Conservation (phyloP, 2,329 filamentous ascomycete genomes). For the Metarhizium humberi region DNA sequence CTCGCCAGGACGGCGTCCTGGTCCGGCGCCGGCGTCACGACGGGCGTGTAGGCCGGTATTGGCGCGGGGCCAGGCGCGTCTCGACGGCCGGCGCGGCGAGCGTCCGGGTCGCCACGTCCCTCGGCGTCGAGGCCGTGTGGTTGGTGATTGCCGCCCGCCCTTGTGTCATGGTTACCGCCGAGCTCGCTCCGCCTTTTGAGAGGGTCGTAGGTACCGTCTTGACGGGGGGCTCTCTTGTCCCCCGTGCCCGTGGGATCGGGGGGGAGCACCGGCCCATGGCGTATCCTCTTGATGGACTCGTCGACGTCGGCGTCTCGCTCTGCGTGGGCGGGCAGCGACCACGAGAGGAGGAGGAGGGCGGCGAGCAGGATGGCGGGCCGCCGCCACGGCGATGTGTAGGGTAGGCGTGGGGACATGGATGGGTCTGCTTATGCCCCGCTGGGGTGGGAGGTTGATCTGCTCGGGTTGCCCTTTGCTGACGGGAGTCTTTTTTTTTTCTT, state of each 20-base stretch:
- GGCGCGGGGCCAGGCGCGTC: slow-evolving; percentile 7
- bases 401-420: slow-evolving; percentile 6
- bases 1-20: slow-evolving; percentile 18
- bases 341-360: background rate
- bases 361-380: background rate
- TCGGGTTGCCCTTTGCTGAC: no score
- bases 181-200: background rate
- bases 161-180: background rate
- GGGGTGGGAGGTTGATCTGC: no score
- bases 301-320: background rate
- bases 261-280: background rate
- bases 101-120: background rate
- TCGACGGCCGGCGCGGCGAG: background rate
- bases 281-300: background rate
- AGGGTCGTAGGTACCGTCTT: background rate
- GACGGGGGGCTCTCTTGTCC: background rate
- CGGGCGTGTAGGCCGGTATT: slow-evolving; percentile 16
- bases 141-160: background rate
- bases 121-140: background rate
- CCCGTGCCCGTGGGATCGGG: background rate
- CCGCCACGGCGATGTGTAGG: slow-evolving; percentile 2
- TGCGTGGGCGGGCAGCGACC: background rate
- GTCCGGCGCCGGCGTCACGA: slow-evolving; percentile 23
- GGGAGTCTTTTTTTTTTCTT: background rate
- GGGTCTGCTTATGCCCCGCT: background rate